phyloP scores from a whole-genome alignment of 2,329 filamentous ascomycete genomes.

The Paramyrothecium roridum region DNA sequence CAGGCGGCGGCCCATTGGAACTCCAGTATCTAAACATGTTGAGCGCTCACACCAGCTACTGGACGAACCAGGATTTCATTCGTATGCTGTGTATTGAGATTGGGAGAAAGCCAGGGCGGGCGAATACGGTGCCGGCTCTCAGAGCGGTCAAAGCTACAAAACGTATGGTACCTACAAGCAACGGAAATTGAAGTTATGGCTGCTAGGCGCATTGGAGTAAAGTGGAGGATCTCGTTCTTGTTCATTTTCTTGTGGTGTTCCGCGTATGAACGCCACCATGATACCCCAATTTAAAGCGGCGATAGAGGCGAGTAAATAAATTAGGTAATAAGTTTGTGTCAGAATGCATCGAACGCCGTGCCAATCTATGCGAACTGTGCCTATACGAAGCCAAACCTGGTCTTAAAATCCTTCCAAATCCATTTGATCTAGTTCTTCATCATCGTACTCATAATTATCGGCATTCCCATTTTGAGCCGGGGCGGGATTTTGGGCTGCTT shows the following conservation, averaged over 20 bases:
- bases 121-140: slow-evolving; percentile 54
- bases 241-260: not conserved
- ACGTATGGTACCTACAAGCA: slow-evolving; percentile 20
- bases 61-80: slow-evolving; percentile 84
- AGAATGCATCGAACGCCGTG: not conserved
- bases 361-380: not conserved
- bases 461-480: slow-evolving; percentile 10
- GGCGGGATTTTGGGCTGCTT: slow-evolving; percentile 25
- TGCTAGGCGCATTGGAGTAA: not conserved
- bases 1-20: slow-evolving; percentile 82
- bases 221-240: not conserved
- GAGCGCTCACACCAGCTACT: slow-evolving; percentile 92
- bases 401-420: slow-evolving; percentile 37
- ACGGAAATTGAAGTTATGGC: too few species aligned
- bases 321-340: not conserved
- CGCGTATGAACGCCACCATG: not conserved
- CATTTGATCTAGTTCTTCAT: slow-evolving; percentile 53
- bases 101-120: slow-evolving; percentile 68
- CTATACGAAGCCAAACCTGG: not conserved
- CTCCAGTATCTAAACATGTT: slow-evolving; percentile 98
- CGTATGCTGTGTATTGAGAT: slow-evolving; percentile 86
- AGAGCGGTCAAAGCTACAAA: slow-evolving; percentile 54
- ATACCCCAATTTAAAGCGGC: not conserved
- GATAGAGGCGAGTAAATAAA: too few species aligned
- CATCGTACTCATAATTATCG: slow-evolving; percentile 50